Evolutionary conservation across 2,329 filamentous ascomycete genomes (phyloP).

Genomic region (Neospermospora avenae): DNA sequence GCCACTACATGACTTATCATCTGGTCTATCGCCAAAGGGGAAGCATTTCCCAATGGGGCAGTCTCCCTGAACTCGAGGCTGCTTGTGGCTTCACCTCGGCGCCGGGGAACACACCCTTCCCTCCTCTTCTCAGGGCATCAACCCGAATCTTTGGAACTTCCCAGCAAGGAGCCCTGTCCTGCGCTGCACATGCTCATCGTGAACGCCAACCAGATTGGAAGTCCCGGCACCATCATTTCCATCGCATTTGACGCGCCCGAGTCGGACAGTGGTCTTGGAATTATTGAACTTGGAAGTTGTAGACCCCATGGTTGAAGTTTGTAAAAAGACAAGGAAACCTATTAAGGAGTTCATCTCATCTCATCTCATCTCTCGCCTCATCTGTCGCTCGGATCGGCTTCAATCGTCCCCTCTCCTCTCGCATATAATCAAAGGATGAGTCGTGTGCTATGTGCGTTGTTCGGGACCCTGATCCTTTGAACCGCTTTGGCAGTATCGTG

Average conservation of each 20-base stretch:
- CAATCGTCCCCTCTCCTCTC: background rate
- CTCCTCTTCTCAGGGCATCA: conserved; percentile 19
- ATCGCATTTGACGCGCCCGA: conserved; percentile 1
- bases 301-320: background rate
- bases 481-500: background rate
- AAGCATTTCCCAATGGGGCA: conserved; percentile 1
- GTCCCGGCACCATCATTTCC: conserved; percentile 4
- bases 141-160: conserved; percentile 22
- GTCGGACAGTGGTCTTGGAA: no score
- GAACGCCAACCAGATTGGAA: conserved; percentile 5
- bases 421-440: background rate
- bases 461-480: background rate
- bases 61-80: background rate
- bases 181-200: background rate
- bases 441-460: background rate
- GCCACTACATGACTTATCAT: background rate
- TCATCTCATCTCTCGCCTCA: background rate
- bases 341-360: background rate
- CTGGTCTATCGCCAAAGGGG: background rate
- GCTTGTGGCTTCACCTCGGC: background rate
- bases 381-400: background rate
- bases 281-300: background rate
- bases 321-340: background rate
- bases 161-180: conserved; percentile 13
- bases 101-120: no score